These are phyloP conservation scores for Picochlorum sp. DNA, from an alignment of 139 green algal genomes.

Conservation along the genomic window DNA sequence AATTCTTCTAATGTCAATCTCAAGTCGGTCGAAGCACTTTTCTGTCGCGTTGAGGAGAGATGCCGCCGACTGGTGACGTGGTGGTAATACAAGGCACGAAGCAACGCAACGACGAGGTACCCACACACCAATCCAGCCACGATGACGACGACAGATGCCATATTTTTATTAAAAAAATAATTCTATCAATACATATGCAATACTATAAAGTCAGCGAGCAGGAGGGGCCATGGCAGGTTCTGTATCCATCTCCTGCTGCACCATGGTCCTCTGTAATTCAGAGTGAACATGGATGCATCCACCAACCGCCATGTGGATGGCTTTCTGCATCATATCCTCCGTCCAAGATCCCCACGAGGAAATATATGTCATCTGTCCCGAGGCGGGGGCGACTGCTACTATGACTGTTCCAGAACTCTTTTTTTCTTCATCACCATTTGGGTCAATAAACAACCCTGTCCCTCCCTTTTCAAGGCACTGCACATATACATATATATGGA, in stretches of 20 bases:
- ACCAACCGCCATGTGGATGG: constrained; percentile 55
- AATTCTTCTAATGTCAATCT: constrained; percentile 55
- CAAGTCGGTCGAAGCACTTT: background rate
- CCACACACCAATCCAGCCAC: background rate
- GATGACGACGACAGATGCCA: background rate
- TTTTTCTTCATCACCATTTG: constrained; percentile 33
- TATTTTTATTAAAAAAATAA: background rate
- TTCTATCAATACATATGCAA: too few species aligned
- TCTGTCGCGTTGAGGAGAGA: background rate
- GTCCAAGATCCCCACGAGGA: constrained; percentile 39
- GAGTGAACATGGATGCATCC: constrained; percentile 44
- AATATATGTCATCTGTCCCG: constrained; percentile 46
- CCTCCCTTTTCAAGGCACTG: constrained; percentile 16
- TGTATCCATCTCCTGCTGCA: too few species aligned
- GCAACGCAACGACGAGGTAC: background rate
- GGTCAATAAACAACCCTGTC: constrained; percentile 56
- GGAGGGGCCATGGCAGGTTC: too few species aligned
- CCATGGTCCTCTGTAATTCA: constrained; percentile 21
- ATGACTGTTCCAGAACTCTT: constrained; percentile 37
- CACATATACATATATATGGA: background rate
- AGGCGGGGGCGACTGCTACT: constrained; percentile 42
- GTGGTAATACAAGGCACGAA: background rate
- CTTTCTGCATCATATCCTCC: constrained; percentile 25
- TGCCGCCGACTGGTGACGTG: background rate
- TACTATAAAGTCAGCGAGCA: too few species aligned